Evolutionary conservation across 2,329 filamentous ascomycete genomes (phyloP), one percentile per base, ranked within the genome.

Genomic region (Epichloe scottii): DNA sequence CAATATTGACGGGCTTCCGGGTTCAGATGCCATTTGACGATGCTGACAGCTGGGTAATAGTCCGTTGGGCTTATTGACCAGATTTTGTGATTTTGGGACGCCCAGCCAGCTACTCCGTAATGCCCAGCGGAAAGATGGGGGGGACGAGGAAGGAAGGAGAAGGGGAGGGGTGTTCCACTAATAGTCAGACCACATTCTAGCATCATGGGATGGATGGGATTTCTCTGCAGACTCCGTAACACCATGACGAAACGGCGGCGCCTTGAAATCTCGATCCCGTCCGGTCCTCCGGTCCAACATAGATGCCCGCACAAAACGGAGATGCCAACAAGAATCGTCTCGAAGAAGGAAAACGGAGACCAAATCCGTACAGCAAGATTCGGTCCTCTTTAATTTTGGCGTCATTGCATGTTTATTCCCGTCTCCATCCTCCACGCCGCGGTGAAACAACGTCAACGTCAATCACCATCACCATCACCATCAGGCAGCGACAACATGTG

Each of bases 191-290:
- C 48, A 48, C 39, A 49, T 49, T 43, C 15, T 23, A 34, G 34
- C 49, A 34, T 50, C 49, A 46, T 46, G 49, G 42, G 26, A 26
- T 8, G 42, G 41, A 49, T 41, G 41, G 51, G 35, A 49, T 46
- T 52, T 34, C 43, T 41, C n/a, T 10, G 8, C 8, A 15, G 15
- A n/a, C 37, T 34, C 51, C 30, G 47, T 37, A 42, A 42, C 35
- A 41, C 37, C 37, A 30, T 35, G 35, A 46, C 33, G 47, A 51
- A 51, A 51, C 34, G 42, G 41, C 21, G 21, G 11, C 12, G 33
- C 30, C 23, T 37, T 30, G 42, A 17, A 54, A 56, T 56, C 54
- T 56, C 56, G 54, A 57, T 55, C 37, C 33, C 41, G 15, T 33
- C 42, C 37, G 15, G 26, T 30, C 26, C 26, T 4, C 26, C 26